phyloP scores from a whole-genome alignment of 2,329 filamentous ascomycete genomes.

The Bertia moriformis region DNA sequence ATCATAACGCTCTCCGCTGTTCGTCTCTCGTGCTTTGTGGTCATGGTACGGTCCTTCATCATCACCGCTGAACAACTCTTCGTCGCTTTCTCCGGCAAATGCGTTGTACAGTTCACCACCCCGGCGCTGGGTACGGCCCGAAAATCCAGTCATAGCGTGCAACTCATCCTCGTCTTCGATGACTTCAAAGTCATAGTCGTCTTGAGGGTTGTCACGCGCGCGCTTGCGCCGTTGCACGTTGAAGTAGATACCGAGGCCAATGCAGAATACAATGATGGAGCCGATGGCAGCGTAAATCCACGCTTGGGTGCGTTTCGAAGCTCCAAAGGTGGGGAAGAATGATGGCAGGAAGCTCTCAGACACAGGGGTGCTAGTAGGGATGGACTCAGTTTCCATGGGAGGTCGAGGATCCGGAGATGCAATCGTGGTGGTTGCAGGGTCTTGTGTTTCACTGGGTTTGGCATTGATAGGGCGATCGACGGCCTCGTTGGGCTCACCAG shows the following conservation, averaged over 20 bases:
- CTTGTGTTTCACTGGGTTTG: constrained; percentile 28
- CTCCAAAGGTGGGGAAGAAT: constrained; percentile 79
- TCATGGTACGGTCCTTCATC: not conserved
- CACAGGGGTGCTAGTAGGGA: constrained; percentile 8
- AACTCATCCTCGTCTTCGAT: constrained; percentile 17
- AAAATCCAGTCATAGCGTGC: not conserved
- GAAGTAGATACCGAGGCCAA: constrained; percentile 40
- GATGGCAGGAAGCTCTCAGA: constrained; percentile 51
- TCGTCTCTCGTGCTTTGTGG: too few relatives aligned
- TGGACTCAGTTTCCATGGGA: constrained; percentile 11
- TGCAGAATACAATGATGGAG: constrained; percentile 48
- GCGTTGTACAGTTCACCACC: constrained; percentile 1
- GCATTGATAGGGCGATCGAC: constrained; percentile 39
- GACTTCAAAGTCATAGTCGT: constrained; percentile 54
- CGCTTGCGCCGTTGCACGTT: constrained; percentile 40
- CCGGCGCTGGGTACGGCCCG: not conserved
- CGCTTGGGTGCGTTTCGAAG: constrained; percentile 70
- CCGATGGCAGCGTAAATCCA: constrained; percentile 67
- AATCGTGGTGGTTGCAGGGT: constrained; percentile 2
- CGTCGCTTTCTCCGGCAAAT: constrained; percentile 1
- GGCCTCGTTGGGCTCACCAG: constrained; percentile 26
- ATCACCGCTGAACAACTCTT: constrained; percentile 1
- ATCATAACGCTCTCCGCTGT: too few relatives aligned
- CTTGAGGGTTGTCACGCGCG: constrained; percentile 29
- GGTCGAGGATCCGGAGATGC: constrained; percentile 2